Conservation (phyloP, 352 stramenopile genomes). For the Thraustotheca clavata region DNA sequence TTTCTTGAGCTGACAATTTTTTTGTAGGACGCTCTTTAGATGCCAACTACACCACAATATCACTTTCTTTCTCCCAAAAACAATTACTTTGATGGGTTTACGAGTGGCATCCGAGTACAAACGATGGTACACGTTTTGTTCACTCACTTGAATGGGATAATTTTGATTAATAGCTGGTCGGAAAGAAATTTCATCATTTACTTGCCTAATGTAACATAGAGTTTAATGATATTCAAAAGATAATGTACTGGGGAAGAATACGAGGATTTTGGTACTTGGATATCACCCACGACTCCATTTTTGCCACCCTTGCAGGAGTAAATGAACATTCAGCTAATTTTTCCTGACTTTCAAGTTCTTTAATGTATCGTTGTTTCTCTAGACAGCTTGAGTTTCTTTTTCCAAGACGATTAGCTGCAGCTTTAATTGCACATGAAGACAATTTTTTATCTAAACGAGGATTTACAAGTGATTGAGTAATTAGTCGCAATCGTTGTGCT, state of each 20-base stretch:
- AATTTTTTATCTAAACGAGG: background rate
- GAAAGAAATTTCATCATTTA: background rate
- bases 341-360: background rate
- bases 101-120: background rate
- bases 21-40: background rate
- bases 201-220: background rate
- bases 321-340: background rate
- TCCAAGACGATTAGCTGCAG: background rate
- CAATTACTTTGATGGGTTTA: background rate
- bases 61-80: background rate
- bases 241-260: background rate
- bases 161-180: background rate
- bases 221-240: background rate
- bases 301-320: constrained; percentile 1
- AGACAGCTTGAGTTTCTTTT: background rate
- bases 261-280: constrained; percentile 6
- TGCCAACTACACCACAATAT: background rate
- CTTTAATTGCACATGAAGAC: background rate
- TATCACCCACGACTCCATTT: constrained; percentile 16
- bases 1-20: background rate
- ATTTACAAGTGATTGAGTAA: too few species aligned
- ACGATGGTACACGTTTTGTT: background rate
- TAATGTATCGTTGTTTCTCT: background rate
- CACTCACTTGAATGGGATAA: background rate
- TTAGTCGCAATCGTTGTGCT: background rate